Percentiles rank a stretch among this genome's conserved stretches.
These are phyloP conservation scores for Botrytis fragariae DNA, from an alignment of 2,329 filamentous ascomycete genomes.

Conservation along the genomic window DNA sequence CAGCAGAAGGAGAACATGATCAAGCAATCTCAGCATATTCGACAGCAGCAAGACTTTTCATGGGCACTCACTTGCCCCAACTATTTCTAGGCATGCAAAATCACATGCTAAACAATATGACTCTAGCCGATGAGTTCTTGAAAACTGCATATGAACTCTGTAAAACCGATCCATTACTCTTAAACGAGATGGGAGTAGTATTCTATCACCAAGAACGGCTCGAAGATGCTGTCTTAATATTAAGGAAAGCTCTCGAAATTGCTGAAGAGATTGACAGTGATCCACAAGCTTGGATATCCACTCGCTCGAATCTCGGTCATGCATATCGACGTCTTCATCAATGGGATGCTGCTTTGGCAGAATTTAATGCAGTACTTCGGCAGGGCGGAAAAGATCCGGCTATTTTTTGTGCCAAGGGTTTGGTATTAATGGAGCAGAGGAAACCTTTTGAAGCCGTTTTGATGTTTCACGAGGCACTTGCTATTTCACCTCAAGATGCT, in stretches of 20 bases:
- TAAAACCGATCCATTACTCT: conserved; percentile 78
- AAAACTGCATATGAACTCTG: conserved; percentile 83
- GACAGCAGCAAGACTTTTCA: conserved; percentile 89
- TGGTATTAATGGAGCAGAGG: conserved; percentile 77
- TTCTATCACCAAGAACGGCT: conserved; percentile 86
- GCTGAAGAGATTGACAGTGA: conserved; percentile 81
- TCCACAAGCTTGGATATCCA: conserved; percentile 76
- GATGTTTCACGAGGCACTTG: conserved; percentile 80
- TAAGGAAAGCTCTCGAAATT: conserved; percentile 72
- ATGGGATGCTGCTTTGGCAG: conserved; percentile 67
- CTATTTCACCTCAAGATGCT: conserved; percentile 74
- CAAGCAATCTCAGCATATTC: conserved; percentile 98
- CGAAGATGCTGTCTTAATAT: conserved; percentile 72
- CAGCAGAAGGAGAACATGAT: conserved; percentile 94
- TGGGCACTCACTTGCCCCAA: conserved; percentile 93
- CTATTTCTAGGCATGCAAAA: conserved; percentile 99
- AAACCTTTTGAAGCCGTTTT: conserved; percentile 74
- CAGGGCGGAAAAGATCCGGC: conserved; percentile 76
- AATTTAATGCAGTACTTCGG: conserved; percentile 85
- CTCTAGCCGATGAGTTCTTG: conserved; percentile 88
- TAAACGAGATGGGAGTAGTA: conserved; percentile 97
- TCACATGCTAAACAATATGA: conserved; percentile 91
- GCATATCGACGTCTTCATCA: conserved; percentile 72
- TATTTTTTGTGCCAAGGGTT: conserved; percentile 77
- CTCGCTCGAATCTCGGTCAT: conserved; percentile 85